Conservation (phyloP, 2,329 filamentous ascomycete genomes). For the Apiospora rasikravindrae region DNA sequence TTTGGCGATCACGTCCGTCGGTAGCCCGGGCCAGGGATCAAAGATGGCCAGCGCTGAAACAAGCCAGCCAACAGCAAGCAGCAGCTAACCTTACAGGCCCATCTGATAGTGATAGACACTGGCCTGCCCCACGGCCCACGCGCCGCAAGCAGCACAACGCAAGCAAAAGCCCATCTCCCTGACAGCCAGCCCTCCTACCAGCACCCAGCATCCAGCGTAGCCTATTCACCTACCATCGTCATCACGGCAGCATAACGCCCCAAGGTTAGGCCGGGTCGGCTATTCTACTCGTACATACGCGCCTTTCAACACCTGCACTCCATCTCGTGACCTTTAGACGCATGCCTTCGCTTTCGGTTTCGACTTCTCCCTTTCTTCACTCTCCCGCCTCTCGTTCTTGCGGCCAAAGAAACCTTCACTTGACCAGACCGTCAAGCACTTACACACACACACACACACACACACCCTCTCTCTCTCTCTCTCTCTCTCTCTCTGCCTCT, state of each 20-base stretch:
- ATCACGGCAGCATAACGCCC: background rate
- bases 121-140: background rate
- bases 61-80: constrained; percentile 2
- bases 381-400: background rate
- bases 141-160: background rate
- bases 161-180: background rate
- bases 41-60: constrained; percentile 3
- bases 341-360: background rate
- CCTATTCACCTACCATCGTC: background rate
- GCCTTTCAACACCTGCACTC: background rate
- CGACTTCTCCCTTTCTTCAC: constrained; percentile 3
- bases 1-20: constrained; percentile 9
- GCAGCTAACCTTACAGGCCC: background rate
- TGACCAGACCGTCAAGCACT: background rate
- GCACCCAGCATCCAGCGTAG: background rate
- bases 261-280: constrained; percentile 4
- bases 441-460: background rate
- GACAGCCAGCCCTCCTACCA: background rate
- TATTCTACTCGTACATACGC: constrained; percentile 13
- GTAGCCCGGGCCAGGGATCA: constrained; percentile 7
- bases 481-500: no score
- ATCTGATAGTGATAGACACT: constrained; percentile 1
- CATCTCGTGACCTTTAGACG: constrained; percentile 6
- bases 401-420: background rate
- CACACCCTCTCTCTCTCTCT: no score